Evolutionary conservation across 179 eudicot species (phyloP).

Genomic region (Spergularia azorica): DNA sequence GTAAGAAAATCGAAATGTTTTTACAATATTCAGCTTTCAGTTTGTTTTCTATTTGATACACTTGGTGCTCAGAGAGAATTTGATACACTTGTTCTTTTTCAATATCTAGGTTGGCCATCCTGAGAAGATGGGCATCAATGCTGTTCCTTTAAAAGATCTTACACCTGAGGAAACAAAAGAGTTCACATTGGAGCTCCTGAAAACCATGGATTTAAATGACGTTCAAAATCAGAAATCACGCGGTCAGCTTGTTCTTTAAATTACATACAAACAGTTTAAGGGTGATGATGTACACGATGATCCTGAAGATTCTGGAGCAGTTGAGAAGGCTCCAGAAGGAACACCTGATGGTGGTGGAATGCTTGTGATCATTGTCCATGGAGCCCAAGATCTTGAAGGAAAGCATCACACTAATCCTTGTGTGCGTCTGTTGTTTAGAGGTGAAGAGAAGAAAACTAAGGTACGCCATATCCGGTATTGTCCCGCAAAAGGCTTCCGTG

Average conservation of each 20-base stretch:
- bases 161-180: slow-evolving; percentile 65
- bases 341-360: slow-evolving; percentile 77
- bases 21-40: no score
- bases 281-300: slow-evolving; percentile 60
- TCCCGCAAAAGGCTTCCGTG: background rate
- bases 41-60: background rate
- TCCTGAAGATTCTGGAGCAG: slow-evolving; percentile 48
- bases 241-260: slow-evolving; percentile 71
- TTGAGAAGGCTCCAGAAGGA: slow-evolving; percentile 78
- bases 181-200: slow-evolving; percentile 57
- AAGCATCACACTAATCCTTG: slow-evolving; percentile 93
- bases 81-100: background rate
- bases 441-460: slow-evolving; percentile 91
- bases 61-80: slow-evolving; percentile 5
- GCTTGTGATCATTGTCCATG: slow-evolving; percentile 64
- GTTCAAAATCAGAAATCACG: slow-evolving; percentile 66
- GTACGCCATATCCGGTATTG: slow-evolving; percentile 28
- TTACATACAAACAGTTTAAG: slow-evolving; percentile 76
- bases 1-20: no score
- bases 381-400: slow-evolving; percentile 90
- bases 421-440: slow-evolving; percentile 62
- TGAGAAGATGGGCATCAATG: slow-evolving; percentile 85
- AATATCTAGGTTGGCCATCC: slow-evolving; percentile 68
- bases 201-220: slow-evolving; percentile 68
- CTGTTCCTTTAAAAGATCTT: slow-evolving; percentile 66